phyloP scores from a whole-genome alignment of 371 early-diverging fungal genomes.

The Zopfochytrium polystomum region DNA sequence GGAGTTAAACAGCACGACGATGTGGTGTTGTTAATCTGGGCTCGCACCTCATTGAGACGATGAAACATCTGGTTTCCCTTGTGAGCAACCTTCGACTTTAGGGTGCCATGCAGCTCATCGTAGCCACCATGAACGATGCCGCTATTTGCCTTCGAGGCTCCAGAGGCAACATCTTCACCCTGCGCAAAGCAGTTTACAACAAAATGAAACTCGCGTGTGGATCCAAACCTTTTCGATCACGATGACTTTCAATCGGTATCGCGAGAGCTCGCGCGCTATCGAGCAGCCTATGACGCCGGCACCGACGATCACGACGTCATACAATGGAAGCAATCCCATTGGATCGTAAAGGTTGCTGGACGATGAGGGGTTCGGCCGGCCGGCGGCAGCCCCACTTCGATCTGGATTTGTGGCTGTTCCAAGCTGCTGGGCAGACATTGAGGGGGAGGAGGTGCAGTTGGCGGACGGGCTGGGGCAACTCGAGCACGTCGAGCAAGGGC shows the following conservation, averaged over 20 bases:
- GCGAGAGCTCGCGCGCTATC: constrained; percentile 38
- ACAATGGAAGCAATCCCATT: neutral
- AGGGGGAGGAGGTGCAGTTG: no score
- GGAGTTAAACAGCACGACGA: neutral
- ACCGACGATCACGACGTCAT: constrained; percentile 42
- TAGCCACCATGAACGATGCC: constrained; percentile 47
- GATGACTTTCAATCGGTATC: constrained; percentile 22
- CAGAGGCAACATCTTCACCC: constrained; percentile 16
- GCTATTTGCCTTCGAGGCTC: constrained; percentile 44
- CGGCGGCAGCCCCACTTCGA: no score
- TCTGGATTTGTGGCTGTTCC: no score
- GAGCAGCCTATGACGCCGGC: constrained; percentile 44
- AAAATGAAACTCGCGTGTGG: constrained; percentile 24
- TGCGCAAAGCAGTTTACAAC: neutral
- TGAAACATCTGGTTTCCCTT: constrained; percentile 36
- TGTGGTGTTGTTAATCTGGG: neutral
- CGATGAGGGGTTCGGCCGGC: no score
- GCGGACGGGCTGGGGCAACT: no score
- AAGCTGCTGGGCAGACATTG: no score
- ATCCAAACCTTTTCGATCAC: constrained; percentile 38
- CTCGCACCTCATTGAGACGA: constrained; percentile 18
- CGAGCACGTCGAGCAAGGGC: no score
- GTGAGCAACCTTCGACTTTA: constrained; percentile 34
- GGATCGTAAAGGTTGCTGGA: no score
- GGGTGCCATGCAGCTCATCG: constrained; percentile 42